phyloP scores from a whole-genome alignment of 306 rosid species.

The Quercus gilva region DNA sequence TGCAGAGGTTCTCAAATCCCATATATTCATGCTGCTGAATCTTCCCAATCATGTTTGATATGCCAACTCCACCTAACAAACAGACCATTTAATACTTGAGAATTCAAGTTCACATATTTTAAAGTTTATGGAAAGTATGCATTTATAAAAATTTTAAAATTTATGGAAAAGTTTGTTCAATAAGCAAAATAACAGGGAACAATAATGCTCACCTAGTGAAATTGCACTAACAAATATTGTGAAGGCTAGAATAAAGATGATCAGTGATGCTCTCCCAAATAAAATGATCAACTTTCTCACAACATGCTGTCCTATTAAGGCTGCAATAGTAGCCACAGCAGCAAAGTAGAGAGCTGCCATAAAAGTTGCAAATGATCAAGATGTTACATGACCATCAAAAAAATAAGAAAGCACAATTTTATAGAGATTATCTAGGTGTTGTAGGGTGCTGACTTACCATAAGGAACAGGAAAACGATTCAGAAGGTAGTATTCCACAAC shows the following conservation, averaged over 20 bases:
- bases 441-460: constrained; percentile 41
- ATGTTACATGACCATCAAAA: background rate
- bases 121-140: background rate
- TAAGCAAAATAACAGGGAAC: background rate
- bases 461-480: constrained; percentile 85
- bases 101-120: background rate
- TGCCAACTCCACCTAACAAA: constrained; percentile 81
- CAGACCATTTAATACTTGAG: background rate
- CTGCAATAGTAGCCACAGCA: constrained; percentile 74
- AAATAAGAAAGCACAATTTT: background rate
- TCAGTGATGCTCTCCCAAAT: constrained; percentile 83
- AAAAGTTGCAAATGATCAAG: background rate
- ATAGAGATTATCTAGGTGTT: background rate
- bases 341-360: constrained; percentile 69
- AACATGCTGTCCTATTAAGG: constrained; percentile 68
- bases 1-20: constrained; percentile 93
- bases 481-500: constrained; percentile 88
- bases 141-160: background rate
- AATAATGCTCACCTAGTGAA: constrained; percentile 52
- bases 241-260: constrained; percentile 77
- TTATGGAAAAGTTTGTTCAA: background rate
- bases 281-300: constrained; percentile 61
- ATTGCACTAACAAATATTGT: constrained; percentile 76
- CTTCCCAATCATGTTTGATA: constrained; percentile 55
- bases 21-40: constrained; percentile 55